These are phyloP conservation scores for Musa balbisiana DNA, from an alignment of 202 grass and related monocot genomes.

Conservation along the genomic window DNA sequence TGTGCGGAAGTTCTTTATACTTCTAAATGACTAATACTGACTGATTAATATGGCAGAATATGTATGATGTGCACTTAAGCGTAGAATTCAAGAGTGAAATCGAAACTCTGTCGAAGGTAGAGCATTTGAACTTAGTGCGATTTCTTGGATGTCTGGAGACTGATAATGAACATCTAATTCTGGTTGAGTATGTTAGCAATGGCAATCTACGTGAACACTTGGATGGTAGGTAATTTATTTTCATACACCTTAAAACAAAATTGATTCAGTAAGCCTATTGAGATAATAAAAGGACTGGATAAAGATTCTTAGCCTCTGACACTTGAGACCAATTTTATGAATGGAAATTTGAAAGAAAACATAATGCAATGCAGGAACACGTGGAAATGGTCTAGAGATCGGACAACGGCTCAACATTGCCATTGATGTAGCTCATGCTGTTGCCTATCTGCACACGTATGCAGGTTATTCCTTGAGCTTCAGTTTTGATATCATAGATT, in stretches of 20 bases:
- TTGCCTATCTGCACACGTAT: constrained; percentile 22
- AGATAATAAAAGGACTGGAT: not conserved
- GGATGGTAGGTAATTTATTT: constrained; percentile 53
- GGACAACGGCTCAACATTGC: constrained; percentile 72
- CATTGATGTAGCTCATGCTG: constrained; percentile 73
- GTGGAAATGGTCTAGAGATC: constrained; percentile 48
- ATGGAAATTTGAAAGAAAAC: not conserved
- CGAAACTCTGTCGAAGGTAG: constrained; percentile 62
- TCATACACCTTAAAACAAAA: not conserved
- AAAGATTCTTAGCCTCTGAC: not conserved
- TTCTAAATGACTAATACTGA: constrained; percentile 18
- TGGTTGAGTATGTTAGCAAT: constrained; percentile 75
- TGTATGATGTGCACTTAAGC: constrained; percentile 43
- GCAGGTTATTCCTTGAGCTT: not conserved
- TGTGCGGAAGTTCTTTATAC: too few relatives aligned
- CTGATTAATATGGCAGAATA: constrained; percentile 48
- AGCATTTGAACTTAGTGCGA: constrained; percentile 72
- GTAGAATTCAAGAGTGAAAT: constrained; percentile 76
- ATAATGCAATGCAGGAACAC: constrained; percentile 36
- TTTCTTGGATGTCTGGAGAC: constrained; percentile 66
- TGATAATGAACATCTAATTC: constrained; percentile 52
- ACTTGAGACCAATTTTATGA: not conserved
- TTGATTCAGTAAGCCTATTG: not conserved
- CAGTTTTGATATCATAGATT: not conserved
- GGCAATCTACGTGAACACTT: constrained; percentile 83